Conservation (phyloP, 2,329 filamentous ascomycete species). For the Botrytis hyacinthi region DNA sequence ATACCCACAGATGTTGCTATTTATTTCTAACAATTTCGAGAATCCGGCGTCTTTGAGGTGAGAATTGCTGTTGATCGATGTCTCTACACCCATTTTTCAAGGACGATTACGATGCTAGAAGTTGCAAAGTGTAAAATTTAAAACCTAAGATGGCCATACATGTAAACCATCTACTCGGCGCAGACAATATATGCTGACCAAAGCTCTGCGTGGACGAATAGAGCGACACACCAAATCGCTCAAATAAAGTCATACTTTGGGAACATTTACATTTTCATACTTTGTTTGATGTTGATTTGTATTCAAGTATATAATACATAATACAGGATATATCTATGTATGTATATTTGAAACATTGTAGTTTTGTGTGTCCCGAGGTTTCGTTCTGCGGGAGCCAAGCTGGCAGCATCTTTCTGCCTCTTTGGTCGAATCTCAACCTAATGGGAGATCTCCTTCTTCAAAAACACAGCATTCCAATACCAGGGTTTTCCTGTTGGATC, state of each 20-base stretch:
- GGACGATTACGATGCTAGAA: not conserved
- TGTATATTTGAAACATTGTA: not conserved
- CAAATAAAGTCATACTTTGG: not conserved
- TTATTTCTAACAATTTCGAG: not conserved
- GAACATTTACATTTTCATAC: not conserved
- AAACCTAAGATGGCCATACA: not conserved
- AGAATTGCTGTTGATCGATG: not conserved
- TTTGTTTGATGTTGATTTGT: not conserved
- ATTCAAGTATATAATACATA: not conserved
- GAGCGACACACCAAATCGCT: not conserved
- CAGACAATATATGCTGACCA: not conserved
- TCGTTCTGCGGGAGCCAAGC: not conserved
- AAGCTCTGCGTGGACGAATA: not conserved
- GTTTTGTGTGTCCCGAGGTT: not conserved
- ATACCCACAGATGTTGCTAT: not conserved
- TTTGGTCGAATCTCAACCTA: not conserved
- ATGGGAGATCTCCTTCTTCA: slow-evolving; percentile 28
- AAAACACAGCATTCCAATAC: slow-evolving; percentile 27
- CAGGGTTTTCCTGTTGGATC: slow-evolving; percentile 28
- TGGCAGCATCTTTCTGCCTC: not conserved
- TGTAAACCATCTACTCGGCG: not conserved
- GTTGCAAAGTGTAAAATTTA: not conserved
- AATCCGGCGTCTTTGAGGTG: not conserved
- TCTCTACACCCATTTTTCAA: not conserved
- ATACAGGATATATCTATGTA: not conserved